Conservation (phyloP, 2,329 filamentous ascomycete genomes). For the Parastagonospora nodorum region DNA sequence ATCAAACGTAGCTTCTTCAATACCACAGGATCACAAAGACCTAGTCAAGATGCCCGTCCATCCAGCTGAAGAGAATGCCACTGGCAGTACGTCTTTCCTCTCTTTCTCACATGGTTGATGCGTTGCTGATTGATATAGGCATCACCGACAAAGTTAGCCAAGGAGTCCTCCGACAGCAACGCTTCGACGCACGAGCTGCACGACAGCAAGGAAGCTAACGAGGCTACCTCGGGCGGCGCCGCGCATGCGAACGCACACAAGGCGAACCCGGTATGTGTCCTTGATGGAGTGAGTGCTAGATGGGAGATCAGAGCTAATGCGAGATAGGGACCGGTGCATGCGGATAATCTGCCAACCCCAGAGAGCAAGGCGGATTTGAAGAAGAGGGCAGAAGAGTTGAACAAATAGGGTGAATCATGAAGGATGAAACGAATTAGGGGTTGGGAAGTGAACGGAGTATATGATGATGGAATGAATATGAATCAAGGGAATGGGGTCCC, state of each 20-base stretch:
- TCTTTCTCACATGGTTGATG: neutral
- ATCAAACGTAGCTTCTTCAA: constrained; percentile 13
- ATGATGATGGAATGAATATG: too few species aligned
- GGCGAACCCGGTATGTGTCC: constrained; percentile 45
- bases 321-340: constrained; percentile 51
- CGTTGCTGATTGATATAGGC: constrained; percentile 30
- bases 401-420: constrained; percentile 46
- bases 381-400: constrained; percentile 57
- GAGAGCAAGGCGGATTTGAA: constrained; percentile 56
- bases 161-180: constrained; percentile 50
- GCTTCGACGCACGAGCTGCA: constrained; percentile 45
- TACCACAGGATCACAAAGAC: constrained; percentile 17
- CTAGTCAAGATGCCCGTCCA: constrained; percentile 48
- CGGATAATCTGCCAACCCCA: constrained; percentile 51
- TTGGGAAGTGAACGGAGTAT: too few species aligned
- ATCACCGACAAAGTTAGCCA: constrained; percentile 53
- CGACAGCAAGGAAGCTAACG: constrained; percentile 35
- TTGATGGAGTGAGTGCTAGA: constrained; percentile 3
- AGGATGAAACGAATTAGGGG: neutral
- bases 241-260: constrained; percentile 46
- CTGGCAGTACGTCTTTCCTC: constrained; percentile 41
- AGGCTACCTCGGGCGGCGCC: constrained; percentile 42
- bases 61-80: constrained; percentile 48
- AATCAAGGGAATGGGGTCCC: too few species aligned
- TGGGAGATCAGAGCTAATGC: constrained; percentile 9